Base-by-base conservation (phyloP, 192 early-diverging fungal genomes). In the Helicostylum pulchrum region DNA sequence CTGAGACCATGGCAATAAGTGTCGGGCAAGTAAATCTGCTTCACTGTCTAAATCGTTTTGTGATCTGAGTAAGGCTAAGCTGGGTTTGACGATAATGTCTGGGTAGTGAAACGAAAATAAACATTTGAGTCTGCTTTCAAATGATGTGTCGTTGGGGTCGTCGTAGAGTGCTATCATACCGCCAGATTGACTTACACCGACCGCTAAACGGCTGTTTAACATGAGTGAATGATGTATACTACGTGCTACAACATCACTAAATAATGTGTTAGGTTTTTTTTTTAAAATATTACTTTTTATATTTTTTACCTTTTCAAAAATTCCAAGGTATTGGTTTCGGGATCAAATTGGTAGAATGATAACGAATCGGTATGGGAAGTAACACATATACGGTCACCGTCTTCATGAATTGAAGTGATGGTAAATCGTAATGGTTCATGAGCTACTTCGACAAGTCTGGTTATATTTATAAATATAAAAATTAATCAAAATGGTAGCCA, bases 351-450 rank as follows among this genome's bases (percentile, higher is more conserved):
- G 11, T 65, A 71, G 32, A 66, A 66, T 12, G 64, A 71, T 12
- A 66, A 21, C 0, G 70, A 71, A 17, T 71, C 70, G 7, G 60
- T 30, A 31, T 66, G 70, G 15, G 50, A 48, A 44, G 64, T 53
- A 0, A 67, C 59, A 52, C 64, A 66, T 2, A 72, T 63, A 4
- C 36, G 26, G 3, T 47, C 59, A 17, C 48, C 53, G 5, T 21
- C 6, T 17, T 53, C 53, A 20, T 63, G 43, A 17, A 72, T 72
- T 4, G 65, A 55, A 11, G 70, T 72, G n/a, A 72, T 72, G 14
- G 53, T 53, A 44, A 53, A 62, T 15, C 65, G 49, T 4, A 61
- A 50, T n/a, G 64, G 21, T 44, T 54, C 45, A 4, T 57, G 57
- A 48, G 70, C 48, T 2, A 66, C 45, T 61, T 62, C 45, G 31